A percentile compares a stretch with the other conserved stretches of the same genome.
phyloP scores from a whole-genome alignment of 306 rosid species.

The Prunus mongolica region DNA sequence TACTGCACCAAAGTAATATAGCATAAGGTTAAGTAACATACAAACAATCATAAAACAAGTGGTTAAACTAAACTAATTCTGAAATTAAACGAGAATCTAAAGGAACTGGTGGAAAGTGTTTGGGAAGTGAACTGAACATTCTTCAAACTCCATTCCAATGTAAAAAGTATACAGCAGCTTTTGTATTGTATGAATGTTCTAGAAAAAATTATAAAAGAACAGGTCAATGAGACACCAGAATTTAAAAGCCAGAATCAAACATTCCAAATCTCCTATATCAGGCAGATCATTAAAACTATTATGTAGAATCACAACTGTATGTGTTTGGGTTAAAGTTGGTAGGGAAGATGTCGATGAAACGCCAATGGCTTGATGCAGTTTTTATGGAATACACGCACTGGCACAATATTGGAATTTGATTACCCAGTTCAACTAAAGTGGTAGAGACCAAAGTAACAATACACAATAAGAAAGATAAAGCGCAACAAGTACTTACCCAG shows the following conservation, averaged over 20 bases:
- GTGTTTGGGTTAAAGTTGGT: neutral
- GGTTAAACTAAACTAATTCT: neutral
- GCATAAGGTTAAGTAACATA: neutral
- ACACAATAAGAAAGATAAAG: neutral
- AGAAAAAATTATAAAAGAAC: neutral
- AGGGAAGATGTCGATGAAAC: neutral
- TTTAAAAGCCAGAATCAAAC: neutral
- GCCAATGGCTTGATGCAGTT: neutral
- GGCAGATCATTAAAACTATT: neutral
- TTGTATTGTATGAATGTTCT: neutral
- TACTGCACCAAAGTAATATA: slow-evolving; percentile 29
- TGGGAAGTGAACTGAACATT: neutral
- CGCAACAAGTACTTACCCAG: neutral
- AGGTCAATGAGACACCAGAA: neutral
- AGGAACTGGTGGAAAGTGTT: neutral
- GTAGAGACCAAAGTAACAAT: neutral
- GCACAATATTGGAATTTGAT: neutral
- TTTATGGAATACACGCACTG: neutral
- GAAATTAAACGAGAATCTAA: neutral
- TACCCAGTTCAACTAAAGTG: neutral
- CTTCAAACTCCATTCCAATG: neutral
- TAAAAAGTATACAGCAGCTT: neutral
- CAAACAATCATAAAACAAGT: neutral
- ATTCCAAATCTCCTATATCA: neutral
- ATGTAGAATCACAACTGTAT: neutral